A percentile compares a stretch with the other conserved stretches of the same genome.
Conservation (phyloP, 2,329 filamentous ascomycete species). For the Cordyceps cicadae region DNA sequence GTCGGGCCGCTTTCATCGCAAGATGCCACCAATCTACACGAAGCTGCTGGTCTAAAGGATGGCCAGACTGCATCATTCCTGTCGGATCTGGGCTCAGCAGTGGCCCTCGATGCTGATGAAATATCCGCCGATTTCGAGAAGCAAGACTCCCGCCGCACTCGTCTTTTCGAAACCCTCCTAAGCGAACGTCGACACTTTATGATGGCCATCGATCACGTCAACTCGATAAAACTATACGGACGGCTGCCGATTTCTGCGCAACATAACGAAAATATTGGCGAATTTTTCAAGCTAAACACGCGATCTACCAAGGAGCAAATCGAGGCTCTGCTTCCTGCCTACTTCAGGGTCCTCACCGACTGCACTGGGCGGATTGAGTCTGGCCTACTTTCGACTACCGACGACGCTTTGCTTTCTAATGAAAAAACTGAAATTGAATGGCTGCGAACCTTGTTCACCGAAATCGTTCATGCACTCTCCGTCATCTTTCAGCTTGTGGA, state of each 20-base stretch:
- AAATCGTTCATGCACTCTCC: constrained; percentile 66
- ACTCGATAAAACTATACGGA: constrained; percentile 38
- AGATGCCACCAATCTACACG: constrained; percentile 67
- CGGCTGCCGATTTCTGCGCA: constrained; percentile 28
- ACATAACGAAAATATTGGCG: constrained; percentile 20
- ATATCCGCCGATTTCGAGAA: constrained; percentile 54
- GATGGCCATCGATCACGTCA: constrained; percentile 51
- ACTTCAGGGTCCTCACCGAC: constrained; percentile 37
- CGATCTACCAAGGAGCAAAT: constrained; percentile 27
- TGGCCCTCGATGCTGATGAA: constrained; percentile 43
- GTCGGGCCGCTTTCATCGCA: constrained; percentile 66
- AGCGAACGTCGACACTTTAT: constrained; percentile 62
- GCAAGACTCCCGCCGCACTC: constrained; percentile 51
- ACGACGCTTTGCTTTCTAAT: constrained; percentile 38
- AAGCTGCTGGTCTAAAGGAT: constrained; percentile 60
- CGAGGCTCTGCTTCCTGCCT: constrained; percentile 39
- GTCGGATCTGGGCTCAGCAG: constrained; percentile 39
- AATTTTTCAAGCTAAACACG: constrained; percentile 24
- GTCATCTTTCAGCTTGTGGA: constrained; percentile 66
- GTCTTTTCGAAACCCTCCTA: constrained; percentile 65
- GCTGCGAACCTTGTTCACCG: constrained; percentile 55
- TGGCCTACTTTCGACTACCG: constrained; percentile 42
- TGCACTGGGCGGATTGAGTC: constrained; percentile 42
- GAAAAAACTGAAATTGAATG: constrained; percentile 52
- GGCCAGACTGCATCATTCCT: constrained; percentile 49